Evolutionary conservation across 2,329 filamentous ascomycete genomes (phyloP), one percentile per base, ranked within the genome.

Genomic region (Penicillium janthinellum): DNA sequence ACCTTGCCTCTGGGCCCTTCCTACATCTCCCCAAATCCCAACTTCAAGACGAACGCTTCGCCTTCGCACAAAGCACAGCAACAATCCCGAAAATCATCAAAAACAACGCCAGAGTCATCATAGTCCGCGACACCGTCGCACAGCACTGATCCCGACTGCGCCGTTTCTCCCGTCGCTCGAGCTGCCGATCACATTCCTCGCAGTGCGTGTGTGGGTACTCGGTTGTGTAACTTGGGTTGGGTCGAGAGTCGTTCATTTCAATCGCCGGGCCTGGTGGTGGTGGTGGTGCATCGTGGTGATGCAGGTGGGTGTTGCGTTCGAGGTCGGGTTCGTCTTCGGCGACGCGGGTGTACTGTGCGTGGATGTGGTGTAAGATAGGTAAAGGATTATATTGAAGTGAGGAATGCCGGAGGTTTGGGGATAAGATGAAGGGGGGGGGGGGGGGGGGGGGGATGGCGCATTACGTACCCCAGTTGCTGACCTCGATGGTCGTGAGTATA

Each of bases 161-260:
- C n/a, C 38, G 51, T 31, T 25, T 28, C 51, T 53, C 51, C 10
- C 51, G 51, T 25, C 37, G n/a, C 4, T 53, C 51, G 2, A 53
- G 22, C 10, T 53, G 51, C 6, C 51, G 51, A 53, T 53, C 51
- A 20, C 51, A 53, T 44, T 42, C 39, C n/a, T 39, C 51, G 51
- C 51, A 53, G 38, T 53, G 51, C 8, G n/a, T 28, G 22, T 53
- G 51, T 1, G 39, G 20, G 45, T n/a, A 20, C 7, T 31, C 25
- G 45, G 20, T 34, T 11, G 25, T 6, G 11, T 48, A 7, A 17
- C 17, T 17, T 10, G 49, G n/a, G 8, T 38, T 22, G 37, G 12
- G n/a, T 3, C 8, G 14, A 12, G 34, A 4, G n/a, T 52, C 49
- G 22, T 41, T 39, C n/a, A 52, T 14, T 28, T 41, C 49, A 17